Percentiles rank a stretch among this genome's conserved stretches.
phyloP scores from a whole-genome alignment of 345 rosid genomes.

The Excoecaria agallocha region DNA sequence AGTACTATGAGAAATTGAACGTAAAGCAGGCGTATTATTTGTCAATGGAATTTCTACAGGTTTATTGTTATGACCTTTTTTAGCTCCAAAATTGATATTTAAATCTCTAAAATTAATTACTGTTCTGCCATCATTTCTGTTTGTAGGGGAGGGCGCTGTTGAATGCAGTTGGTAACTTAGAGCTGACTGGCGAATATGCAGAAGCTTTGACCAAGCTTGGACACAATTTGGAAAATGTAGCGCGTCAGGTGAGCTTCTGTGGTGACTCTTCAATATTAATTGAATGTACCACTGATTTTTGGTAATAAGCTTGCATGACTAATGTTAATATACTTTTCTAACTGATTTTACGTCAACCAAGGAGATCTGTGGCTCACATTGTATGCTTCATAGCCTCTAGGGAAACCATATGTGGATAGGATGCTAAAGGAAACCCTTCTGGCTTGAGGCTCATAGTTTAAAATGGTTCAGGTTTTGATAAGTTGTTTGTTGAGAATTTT shows the following conservation, averaged over 20 bases:
- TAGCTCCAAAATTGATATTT: not conserved
- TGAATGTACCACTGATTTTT: not conserved
- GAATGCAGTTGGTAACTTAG: slow-evolving; percentile 77
- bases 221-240: slow-evolving; percentile 58
- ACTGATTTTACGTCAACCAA: not conserved
- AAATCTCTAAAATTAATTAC: not conserved
- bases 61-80: slow-evolving; percentile 21
- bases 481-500: not conserved
- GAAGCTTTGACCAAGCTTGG: slow-evolving; percentile 72
- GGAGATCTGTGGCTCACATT: not conserved
- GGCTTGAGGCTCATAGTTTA: not conserved
- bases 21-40: slow-evolving; percentile 71
- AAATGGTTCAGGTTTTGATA: not conserved
- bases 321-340: not conserved
- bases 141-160: slow-evolving; percentile 72
- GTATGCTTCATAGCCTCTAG: not conserved
- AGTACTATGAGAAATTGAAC: slow-evolving; percentile 54
- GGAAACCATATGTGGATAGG: not conserved
- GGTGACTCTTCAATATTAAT: too few relatives aligned
- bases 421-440: not conserved
- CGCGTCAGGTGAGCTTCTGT: slow-evolving; percentile 56
- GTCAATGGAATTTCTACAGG: slow-evolving; percentile 86
- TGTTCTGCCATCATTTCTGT: slow-evolving; percentile 15
- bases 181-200: slow-evolving; percentile 65
- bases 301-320: not conserved